A percentile compares a stretch with the other conserved stretches of the same genome.
phyloP scores from a whole-genome alignment of 495 filamentous ascomycete species.

The Trichodelitschia bisporula region DNA sequence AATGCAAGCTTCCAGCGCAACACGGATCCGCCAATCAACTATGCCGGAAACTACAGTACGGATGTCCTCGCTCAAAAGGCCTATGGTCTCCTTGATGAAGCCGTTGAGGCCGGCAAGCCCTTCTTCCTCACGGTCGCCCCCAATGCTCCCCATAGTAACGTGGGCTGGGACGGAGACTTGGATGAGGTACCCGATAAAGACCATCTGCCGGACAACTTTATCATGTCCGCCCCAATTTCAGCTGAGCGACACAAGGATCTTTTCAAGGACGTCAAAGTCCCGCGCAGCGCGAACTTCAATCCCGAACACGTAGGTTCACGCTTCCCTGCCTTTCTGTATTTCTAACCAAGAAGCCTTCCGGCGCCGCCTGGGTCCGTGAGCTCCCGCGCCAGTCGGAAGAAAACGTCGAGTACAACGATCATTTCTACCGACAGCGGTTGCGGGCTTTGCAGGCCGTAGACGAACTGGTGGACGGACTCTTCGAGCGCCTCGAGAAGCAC shows the following conservation, averaged over 20 bases:
- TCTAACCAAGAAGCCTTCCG: too few relatives aligned
- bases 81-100: conserved; percentile 37
- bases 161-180: conserved; percentile 13
- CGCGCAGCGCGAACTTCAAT: conserved; percentile 25
- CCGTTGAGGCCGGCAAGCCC: conserved; percentile 22
- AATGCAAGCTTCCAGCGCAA: conserved; percentile 44
- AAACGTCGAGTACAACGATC: conserved; percentile 38
- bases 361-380: conserved; percentile 35
- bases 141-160: conserved; percentile 39
- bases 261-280: conserved; percentile 22
- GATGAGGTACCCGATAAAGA: conserved; percentile 8
- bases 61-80: conserved; percentile 41
- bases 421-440: conserved; percentile 39
- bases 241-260: conserved; percentile 20
- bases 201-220: conserved; percentile 5
- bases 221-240: conserved; percentile 9
- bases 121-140: conserved; percentile 48
- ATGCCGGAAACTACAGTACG: conserved; percentile 23
- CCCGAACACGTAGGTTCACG: conserved; percentile 20
- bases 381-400: conserved; percentile 26
- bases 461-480: conserved; percentile 35
- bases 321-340: too few relatives aligned
- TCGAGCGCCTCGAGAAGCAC: conserved; percentile 24
- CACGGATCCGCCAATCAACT: conserved; percentile 17
- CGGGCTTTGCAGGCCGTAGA: conserved; percentile 42